Evolutionary conservation across 2,329 filamentous ascomycete genomes (phyloP).

Genomic region (Dryadomyces quercus-mongolicae): DNA sequence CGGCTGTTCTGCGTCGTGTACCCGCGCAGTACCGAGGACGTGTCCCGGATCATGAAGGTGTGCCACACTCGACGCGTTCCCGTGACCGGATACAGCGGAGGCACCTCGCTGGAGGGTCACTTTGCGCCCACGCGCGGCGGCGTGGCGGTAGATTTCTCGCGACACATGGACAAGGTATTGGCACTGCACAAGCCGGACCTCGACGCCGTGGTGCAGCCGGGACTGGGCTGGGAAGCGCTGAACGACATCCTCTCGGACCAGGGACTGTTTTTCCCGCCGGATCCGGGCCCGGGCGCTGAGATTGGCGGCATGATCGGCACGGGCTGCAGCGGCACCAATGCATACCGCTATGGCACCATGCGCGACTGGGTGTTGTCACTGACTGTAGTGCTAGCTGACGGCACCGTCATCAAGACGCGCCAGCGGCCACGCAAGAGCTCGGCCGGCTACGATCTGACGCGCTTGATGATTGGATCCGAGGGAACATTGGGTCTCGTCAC

Average conservation of each 20-base stretch:
- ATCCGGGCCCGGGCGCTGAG: conserved; percentile 82
- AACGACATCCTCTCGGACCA: conserved; percentile 65
- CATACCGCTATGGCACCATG: conserved; percentile 90
- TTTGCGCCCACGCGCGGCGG: conserved; percentile 74
- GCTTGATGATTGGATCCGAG: conserved; percentile 81
- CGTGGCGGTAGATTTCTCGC: conserved; percentile 68
- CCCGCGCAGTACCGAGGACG: conserved; percentile 67
- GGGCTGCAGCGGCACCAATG: conserved; percentile 67
- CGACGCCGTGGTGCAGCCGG: conserved; percentile 67
- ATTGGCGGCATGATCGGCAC: conserved; percentile 84
- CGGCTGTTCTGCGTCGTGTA: conserved; percentile 61
- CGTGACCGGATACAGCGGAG: conserved; percentile 77
- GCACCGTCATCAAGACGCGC: conserved; percentile 78
- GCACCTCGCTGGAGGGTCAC: conserved; percentile 82
- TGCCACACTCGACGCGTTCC: conserved; percentile 73
- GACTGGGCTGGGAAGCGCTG: conserved; percentile 74
- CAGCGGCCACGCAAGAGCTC: conserved; percentile 82
- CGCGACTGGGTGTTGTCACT: conserved; percentile 82
- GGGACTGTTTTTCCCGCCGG: conserved; percentile 82
- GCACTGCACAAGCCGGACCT: conserved; percentile 65
- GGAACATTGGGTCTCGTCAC: conserved; percentile 86
- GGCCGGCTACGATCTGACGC: conserved; percentile 84
- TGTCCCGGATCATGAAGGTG: conserved; percentile 77
- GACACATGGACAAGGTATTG: conserved; percentile 71
- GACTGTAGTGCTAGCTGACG: conserved; percentile 82